phyloP scores from a whole-genome alignment of 2,329 filamentous ascomycete species.

The Anthostomella pinea region DNA sequence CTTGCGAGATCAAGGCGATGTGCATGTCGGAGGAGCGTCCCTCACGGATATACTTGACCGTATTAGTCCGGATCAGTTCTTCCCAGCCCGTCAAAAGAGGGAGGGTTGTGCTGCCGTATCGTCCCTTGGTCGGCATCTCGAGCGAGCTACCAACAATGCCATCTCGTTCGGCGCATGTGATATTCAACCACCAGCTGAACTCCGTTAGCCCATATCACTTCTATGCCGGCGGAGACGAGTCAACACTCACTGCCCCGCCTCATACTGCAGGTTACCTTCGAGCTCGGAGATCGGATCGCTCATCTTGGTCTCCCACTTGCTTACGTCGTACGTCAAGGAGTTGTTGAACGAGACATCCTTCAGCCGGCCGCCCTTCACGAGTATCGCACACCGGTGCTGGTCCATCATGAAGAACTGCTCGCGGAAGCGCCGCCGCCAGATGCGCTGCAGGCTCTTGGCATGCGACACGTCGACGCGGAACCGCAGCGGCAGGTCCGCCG shows the following conservation, averaged over 20 bases:
- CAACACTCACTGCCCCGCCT: constrained; percentile 49
- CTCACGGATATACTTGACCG: constrained; percentile 43
- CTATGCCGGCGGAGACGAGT: not conserved
- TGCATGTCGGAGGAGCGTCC: constrained; percentile 46
- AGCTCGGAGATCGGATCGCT: constrained; percentile 37
- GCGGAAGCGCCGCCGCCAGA: constrained; percentile 44
- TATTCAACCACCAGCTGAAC: constrained; percentile 55
- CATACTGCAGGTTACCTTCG: constrained; percentile 41
- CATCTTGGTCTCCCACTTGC: constrained; percentile 37
- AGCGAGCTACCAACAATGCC: constrained; percentile 47
- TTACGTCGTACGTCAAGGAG: constrained; percentile 27
- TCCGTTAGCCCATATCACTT: not conserved
- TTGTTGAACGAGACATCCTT: constrained; percentile 40
- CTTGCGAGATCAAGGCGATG: constrained; percentile 45
- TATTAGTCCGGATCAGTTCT: constrained; percentile 34
- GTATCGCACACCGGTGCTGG: constrained; percentile 36
- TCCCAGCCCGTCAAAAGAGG: constrained; percentile 52
- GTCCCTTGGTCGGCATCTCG: constrained; percentile 45
- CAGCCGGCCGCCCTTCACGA: constrained; percentile 38
- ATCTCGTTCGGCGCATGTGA: constrained; percentile 54
- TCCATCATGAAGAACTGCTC: constrained; percentile 46
- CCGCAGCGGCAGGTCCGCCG: constrained; percentile 25
- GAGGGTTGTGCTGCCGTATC: constrained; percentile 45
- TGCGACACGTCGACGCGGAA: constrained; percentile 35
- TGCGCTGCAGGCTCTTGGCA: constrained; percentile 39